Percentiles rank a stretch among this genome's conserved stretches.
Conservation (phyloP, 1,139 yeast species). For the Geotrichum armillariae region DNA sequence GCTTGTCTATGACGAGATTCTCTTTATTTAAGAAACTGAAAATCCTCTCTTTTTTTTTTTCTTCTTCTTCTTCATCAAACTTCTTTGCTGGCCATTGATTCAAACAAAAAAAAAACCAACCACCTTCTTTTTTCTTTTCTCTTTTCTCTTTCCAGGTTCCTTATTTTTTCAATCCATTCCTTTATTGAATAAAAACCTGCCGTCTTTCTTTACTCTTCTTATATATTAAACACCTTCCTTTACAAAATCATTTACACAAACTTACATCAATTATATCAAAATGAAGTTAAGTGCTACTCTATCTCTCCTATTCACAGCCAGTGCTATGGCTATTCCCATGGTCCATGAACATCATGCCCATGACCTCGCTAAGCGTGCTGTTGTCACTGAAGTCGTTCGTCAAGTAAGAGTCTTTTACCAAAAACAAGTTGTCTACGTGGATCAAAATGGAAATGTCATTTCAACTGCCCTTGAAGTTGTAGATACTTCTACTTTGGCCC, state of each 20-base stretch:
- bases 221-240: neutral
- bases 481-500: slow-evolving; percentile 18
- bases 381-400: slow-evolving; percentile 38
- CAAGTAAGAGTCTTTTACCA: slow-evolving; percentile 38
- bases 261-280: neutral
- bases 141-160: neutral
- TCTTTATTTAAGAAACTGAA: neutral
- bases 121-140: slow-evolving; percentile 6
- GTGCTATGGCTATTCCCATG: slow-evolving; percentile 15
- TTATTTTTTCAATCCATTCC: neutral
- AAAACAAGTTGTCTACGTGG: slow-evolving; percentile 39
- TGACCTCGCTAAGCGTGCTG: slow-evolving; percentile 29
- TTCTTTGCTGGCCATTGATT: neutral
- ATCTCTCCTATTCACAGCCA: slow-evolving; percentile 10
- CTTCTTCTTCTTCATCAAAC: neutral
- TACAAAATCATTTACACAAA: neutral
- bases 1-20: no score
- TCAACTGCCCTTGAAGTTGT: slow-evolving; percentile 34
- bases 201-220: neutral
- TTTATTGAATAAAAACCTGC: slow-evolving; percentile 4
- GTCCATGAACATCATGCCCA: slow-evolving; percentile 15
- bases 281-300: slow-evolving; percentile 14
- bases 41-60: slow-evolving; percentile 1
- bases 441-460: slow-evolving; percentile 37
- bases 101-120: neutral